Evolutionary conservation across 2,329 filamentous ascomycete species (phyloP).

Genomic region (Hansfordia pulvinata): DNA sequence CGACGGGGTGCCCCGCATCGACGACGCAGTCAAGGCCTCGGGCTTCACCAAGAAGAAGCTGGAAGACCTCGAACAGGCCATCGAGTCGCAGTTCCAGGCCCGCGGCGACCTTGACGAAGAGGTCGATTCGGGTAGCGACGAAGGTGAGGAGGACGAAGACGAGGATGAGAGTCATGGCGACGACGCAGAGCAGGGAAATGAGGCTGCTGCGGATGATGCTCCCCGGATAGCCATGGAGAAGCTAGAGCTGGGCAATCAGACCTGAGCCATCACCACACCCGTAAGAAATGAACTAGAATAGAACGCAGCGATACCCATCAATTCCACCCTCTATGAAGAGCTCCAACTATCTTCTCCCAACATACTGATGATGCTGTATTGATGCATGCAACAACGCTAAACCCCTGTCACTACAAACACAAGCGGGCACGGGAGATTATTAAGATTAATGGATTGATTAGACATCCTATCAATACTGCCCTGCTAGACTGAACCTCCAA

Average conservation of each 20-base stretch:
- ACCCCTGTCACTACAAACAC: too few relatives aligned
- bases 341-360: too few relatives aligned
- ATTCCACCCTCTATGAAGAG: too few relatives aligned
- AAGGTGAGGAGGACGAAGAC: slow-evolving; percentile 19
- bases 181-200: slow-evolving; percentile 14
- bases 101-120: slow-evolving; percentile 23
- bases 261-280: slow-evolving; percentile 6
- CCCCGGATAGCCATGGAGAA: slow-evolving; percentile 9
- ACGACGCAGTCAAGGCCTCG: slow-evolving; percentile 80
- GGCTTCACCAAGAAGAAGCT: slow-evolving; percentile 96
- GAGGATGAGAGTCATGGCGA: slow-evolving; percentile 16
- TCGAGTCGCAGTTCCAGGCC: slow-evolving; percentile 57
- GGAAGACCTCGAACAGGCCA: slow-evolving; percentile 83
- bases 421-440: too few relatives aligned
- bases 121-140: slow-evolving; percentile 22
- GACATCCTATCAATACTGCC: slow-evolving; percentile 14
- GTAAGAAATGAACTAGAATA: slow-evolving; percentile 1
- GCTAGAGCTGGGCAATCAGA: slow-evolving; percentile 12
- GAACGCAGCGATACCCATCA: too few relatives aligned
- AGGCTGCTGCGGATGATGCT: slow-evolving; percentile 7
- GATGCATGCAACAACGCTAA: too few relatives aligned
- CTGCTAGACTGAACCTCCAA: slow-evolving; percentile 14
- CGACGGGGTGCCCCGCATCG: slow-evolving; percentile 56
- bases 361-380: too few relatives aligned
- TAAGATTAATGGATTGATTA: too few relatives aligned